Evolutionary conservation across 108 stramenopile species (phyloP).

Genomic region (Cyclotella cryptica): DNA sequence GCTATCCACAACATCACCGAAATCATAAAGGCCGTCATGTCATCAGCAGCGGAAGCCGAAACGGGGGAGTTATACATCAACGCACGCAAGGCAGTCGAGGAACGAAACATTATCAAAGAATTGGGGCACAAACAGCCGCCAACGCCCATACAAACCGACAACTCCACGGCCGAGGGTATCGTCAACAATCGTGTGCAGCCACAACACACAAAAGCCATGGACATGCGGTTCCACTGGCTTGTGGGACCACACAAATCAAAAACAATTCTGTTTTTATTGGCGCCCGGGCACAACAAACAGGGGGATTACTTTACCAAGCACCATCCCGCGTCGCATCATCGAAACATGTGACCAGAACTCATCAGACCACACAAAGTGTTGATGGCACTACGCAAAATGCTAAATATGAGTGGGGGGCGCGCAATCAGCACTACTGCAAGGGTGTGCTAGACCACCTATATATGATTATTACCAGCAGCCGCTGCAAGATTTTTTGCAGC

Average conservation of each 20-base stretch:
- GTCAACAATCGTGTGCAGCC: slow-evolving; percentile 52
- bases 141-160: slow-evolving; percentile 59
- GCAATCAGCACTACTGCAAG: slow-evolving; percentile 20
- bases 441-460: slow-evolving; percentile 23
- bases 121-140: slow-evolving; percentile 58
- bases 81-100: slow-evolving; percentile 34
- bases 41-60: slow-evolving; percentile 58
- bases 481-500: no score
- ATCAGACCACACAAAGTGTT: slow-evolving; percentile 12
- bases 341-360: slow-evolving; percentile 12
- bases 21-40: slow-evolving; percentile 36
- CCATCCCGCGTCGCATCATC: slow-evolving; percentile 20
- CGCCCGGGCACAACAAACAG: slow-evolving; percentile 12
- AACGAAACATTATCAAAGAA: slow-evolving; percentile 26
- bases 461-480: no score
- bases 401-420: slow-evolving; percentile 9
- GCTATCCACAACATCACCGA: slow-evolving; percentile 31
- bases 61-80: slow-evolving; percentile 52
- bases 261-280: slow-evolving; percentile 22
- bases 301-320: slow-evolving; percentile 23
- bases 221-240: slow-evolving; percentile 14
- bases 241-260: slow-evolving; percentile 10
- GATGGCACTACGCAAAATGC: slow-evolving; percentile 18
- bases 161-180: slow-evolving; percentile 53
- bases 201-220: slow-evolving; percentile 20